Percentiles rank a stretch among this genome's conserved stretches.
Conservation (phyloP, 202 grass and related monocot species). For the Panicum hallii region DNA sequence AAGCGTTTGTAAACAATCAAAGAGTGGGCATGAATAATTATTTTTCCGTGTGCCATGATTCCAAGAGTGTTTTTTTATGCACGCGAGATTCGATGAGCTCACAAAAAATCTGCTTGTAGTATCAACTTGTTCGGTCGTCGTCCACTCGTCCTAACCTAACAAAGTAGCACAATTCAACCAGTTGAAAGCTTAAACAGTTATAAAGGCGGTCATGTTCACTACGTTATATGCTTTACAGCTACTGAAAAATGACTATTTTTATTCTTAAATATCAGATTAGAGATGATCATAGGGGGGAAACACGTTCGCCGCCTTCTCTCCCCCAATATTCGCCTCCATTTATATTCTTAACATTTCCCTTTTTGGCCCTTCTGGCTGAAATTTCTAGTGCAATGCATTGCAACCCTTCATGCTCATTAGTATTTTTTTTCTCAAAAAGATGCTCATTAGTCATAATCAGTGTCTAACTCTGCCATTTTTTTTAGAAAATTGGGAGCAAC, state of each 20-base stretch:
- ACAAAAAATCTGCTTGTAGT: neutral
- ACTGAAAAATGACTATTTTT: neutral
- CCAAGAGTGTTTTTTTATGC: neutral
- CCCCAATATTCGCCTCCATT: neutral
- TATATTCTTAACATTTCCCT: neutral
- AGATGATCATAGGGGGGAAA: neutral
- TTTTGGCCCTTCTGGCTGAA: neutral
- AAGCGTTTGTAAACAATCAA: neutral
- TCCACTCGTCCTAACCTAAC: neutral
- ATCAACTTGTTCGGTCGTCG: neutral
- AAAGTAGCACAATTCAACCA: constrained; percentile 6
- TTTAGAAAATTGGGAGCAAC: neutral
- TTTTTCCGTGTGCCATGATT: constrained; percentile 5
- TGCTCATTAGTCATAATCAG: neutral
- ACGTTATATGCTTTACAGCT: neutral
- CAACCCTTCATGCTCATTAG: neutral
- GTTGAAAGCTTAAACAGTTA: neutral
- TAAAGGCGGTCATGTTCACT: neutral
- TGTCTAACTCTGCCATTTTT: neutral
- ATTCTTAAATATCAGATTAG: neutral
- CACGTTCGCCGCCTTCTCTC: neutral
- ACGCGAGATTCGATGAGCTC: constrained; percentile 21
- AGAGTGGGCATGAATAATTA: too few relatives aligned
- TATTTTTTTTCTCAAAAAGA: too few relatives aligned
- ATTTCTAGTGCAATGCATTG: neutral